Base-by-base conservation (phyloP, 495 filamentous ascomycete species). In the Penicillium canescens region DNA sequence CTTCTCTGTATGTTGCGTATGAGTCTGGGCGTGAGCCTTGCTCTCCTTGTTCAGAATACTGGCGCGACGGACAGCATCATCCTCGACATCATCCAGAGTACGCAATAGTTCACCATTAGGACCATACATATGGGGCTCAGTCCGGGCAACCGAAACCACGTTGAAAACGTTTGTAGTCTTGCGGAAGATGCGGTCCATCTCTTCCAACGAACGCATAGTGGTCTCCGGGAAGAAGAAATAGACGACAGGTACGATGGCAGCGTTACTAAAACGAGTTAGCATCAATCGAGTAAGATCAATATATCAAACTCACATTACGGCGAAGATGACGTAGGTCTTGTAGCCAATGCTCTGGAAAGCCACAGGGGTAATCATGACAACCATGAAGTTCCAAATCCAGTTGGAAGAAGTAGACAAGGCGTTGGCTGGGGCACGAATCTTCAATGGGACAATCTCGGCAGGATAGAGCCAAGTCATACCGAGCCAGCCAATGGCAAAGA, bases 151-250 rank as follows among this genome's bases (percentile, higher is more conserved):
- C 38, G 70, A 59, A 3, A 91, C 87, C 21, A 89, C 80, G 10
- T 74, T 69, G 57, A 89, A 84, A 14, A 73, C 44, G 31, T 54
- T 70, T 49, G 71, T 75, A 43, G 74, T 76, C 66, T 87, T 89
- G 64, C 76, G 80, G 80, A 91, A 91, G 56, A 91, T 88, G 55
- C 71, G 72, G 68, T 91, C 87, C 81, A 91, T 86, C 63, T 91
- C 87, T 64, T 91, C 88, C 33, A 91, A 74, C 3, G 82, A 86
- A 13, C 87, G 84, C 62, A 80, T 82, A 20, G 85, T 85, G 4
- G 88, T 91, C 67, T 90, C 87, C 0, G 87, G 87, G 68, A 86
- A 90, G 79, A 89, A 87, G 78, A 88, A 86, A 68, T 86, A 89
- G 42, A 87, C 78, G 8, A 81, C 74, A 0, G 85, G 86, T 36